Percentiles rank a stretch among this genome's conserved stretches.
Evolutionary conservation across 2,329 filamentous ascomycete species (phyloP).

Genomic region (Pseudocercospora musae): DNA sequence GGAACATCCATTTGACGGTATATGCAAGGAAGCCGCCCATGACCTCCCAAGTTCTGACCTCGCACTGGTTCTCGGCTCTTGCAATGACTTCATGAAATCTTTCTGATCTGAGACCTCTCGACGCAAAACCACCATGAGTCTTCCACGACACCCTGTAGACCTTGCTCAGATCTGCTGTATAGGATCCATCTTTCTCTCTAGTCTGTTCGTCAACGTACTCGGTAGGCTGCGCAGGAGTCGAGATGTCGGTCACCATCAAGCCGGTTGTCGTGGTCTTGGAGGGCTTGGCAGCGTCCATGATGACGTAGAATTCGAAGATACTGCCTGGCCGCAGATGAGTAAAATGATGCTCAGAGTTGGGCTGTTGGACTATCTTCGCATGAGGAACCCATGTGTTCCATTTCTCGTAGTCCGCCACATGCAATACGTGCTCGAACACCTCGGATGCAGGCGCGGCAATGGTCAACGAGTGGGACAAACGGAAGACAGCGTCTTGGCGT

Average conservation of each 20-base stretch:
- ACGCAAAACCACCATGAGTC: slow-evolving; percentile 24
- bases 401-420: slow-evolving; percentile 42
- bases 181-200: slow-evolving; percentile 18
- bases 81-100: slow-evolving; percentile 32
- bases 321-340: slow-evolving; percentile 17
- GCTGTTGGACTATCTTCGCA: slow-evolving; percentile 35
- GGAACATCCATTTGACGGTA: slow-evolving; percentile 30
- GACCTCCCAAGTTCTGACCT: slow-evolving; percentile 32
- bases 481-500: slow-evolving; percentile 23
- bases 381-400: slow-evolving; percentile 46
- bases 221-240: slow-evolving; percentile 24
- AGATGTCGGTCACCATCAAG: slow-evolving; percentile 29
- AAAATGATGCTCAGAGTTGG: slow-evolving; percentile 3
- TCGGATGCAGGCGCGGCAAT: slow-evolving; percentile 40
- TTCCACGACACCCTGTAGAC: slow-evolving; percentile 30
- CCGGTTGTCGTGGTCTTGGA: slow-evolving; percentile 17
- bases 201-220: slow-evolving; percentile 21
- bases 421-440: slow-evolving; percentile 41
- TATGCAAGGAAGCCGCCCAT: slow-evolving; percentile 28
- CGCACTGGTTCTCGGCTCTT: slow-evolving; percentile 24
- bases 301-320: slow-evolving; percentile 25
- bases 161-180: slow-evolving; percentile 21
- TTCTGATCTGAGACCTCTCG: slow-evolving; percentile 25
- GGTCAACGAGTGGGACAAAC: slow-evolving; percentile 24
- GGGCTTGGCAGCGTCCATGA: slow-evolving; percentile 31